Evolutionary conservation across 345 rosid genomes (phyloP).

Genomic region (Acer negundo): DNA sequence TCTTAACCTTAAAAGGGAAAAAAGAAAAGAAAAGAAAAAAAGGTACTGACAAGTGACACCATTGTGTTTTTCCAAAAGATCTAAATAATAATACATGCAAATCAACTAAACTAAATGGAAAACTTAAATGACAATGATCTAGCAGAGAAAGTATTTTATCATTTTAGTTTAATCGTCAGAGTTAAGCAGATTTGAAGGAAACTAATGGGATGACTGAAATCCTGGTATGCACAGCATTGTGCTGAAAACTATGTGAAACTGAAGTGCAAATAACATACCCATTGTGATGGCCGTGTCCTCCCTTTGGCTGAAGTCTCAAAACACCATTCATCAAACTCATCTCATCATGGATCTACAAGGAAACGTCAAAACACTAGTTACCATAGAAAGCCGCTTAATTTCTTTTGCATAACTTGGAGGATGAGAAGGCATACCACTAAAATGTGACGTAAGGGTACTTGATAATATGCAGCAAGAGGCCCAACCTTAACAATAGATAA

Average conservation of each 20-base stretch:
- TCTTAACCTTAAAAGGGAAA: not conserved
- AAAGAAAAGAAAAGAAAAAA: not conserved
- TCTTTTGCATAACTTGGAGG: not conserved
- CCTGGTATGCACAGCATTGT: not conserved
- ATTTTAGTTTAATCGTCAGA: not conserved
- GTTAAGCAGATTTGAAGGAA: not conserved
- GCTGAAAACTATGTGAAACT: not conserved
- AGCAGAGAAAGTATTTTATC: not conserved
- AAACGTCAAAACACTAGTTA: not conserved
- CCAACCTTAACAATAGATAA: constrained; percentile 61
- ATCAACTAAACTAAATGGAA: too few species aligned
- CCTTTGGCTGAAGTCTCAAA: constrained; percentile 80
- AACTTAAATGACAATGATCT: not conserved
- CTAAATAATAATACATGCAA: not conserved
- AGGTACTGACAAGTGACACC: not conserved
- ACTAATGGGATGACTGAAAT: too few species aligned
- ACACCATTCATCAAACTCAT: constrained; percentile 95
- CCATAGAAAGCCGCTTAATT: too few species aligned
- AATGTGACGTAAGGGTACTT: constrained; percentile 86
- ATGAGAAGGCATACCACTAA: constrained; percentile 53
- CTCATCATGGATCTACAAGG: constrained; percentile 71
- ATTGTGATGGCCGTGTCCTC: constrained; percentile 86
- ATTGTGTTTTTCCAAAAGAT: not conserved
- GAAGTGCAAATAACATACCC: constrained; percentile 55
- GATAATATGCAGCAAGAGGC: constrained; percentile 88